phyloP scores from a whole-genome alignment of 1,284 basidiomycete species.

The Ustilago cynodontis region DNA sequence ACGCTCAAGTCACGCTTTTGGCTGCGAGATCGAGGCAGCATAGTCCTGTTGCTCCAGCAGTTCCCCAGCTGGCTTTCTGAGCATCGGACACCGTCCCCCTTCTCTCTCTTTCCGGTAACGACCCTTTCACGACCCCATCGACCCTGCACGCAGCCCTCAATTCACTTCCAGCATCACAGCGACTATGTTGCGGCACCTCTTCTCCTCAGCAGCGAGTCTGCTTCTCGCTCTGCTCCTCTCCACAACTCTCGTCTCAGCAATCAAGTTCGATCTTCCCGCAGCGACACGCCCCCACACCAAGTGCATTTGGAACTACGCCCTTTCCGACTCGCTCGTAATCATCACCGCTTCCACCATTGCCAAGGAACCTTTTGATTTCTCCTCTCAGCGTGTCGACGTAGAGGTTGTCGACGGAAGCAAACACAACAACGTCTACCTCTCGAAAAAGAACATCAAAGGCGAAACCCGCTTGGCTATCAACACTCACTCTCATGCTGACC shows the following conservation, averaged over 20 bases:
- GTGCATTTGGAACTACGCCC: slow-evolving; percentile 70
- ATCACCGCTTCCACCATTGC: slow-evolving; percentile 90
- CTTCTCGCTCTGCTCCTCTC: slow-evolving; percentile 15
- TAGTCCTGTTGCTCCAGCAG: background rate
- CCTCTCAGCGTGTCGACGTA: slow-evolving; percentile 77
- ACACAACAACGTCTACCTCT: slow-evolving; percentile 89
- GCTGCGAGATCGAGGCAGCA: background rate
- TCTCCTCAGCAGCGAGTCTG: slow-evolving; percentile 16
- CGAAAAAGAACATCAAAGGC: slow-evolving; percentile 86
- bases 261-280: slow-evolving; percentile 67
- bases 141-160: background rate
- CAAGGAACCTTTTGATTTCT: slow-evolving; percentile 38
- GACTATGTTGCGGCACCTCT: background rate
- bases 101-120: background rate
- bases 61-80: background rate
- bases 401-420: slow-evolving; percentile 92
- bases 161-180: background rate
- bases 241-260: slow-evolving; percentile 30
- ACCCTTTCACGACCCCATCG: background rate
- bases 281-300: slow-evolving; percentile 49
- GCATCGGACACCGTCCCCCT: no score
- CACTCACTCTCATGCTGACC: slow-evolving; percentile 90
- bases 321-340: slow-evolving; percentile 72
- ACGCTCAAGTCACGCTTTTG: background rate
- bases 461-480: slow-evolving; percentile 95